phyloP scores from a whole-genome alignment of 495 filamentous ascomycete genomes.

The Penicillium odoratum region DNA sequence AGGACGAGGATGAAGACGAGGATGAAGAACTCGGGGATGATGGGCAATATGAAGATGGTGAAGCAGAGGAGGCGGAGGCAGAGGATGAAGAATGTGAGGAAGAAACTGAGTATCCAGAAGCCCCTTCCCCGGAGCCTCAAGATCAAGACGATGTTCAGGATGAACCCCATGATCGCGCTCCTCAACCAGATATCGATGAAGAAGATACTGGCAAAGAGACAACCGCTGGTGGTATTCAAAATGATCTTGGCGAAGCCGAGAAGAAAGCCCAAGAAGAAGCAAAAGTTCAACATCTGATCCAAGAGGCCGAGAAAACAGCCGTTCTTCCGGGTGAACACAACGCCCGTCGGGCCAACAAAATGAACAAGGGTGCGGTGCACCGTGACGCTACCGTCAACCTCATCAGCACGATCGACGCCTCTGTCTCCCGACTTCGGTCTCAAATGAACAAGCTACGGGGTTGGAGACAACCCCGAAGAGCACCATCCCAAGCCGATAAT shows the following conservation, averaged over 20 bases:
- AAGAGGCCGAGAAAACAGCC: conserved; percentile 60
- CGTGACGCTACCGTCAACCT: conserved; percentile 70
- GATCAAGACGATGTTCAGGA: conserved; percentile 14
- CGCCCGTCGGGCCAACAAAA: conserved; percentile 61
- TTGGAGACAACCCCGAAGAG: conserved; percentile 21
- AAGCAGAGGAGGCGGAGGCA: conserved; percentile 20
- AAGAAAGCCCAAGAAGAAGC: conserved; percentile 68
- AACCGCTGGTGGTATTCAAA: conserved; percentile 34
- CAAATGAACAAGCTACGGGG: conserved; percentile 38
- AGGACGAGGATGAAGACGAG: conserved; percentile 34
- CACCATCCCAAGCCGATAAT: conserved; percentile 3
- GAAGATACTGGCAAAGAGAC: conserved; percentile 19
- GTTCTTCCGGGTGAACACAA: conserved; percentile 53
- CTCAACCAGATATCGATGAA: conserved; percentile 15
- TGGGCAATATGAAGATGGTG: conserved; percentile 23
- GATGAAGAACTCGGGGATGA: conserved; percentile 32
- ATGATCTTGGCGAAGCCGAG: conserved; percentile 60
- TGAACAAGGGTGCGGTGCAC: conserved; percentile 59
- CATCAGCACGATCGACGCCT: conserved; percentile 48
- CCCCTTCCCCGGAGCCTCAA: conserved; percentile 1
- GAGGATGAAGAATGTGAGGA: conserved; percentile 14
- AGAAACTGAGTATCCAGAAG: conserved; percentile 14
- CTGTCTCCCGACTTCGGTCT: conserved; percentile 47
- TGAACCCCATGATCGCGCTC: conserved; percentile 3
- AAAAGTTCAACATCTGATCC: conserved; percentile 61